Conservation (phyloP, 192 early-diverging fungal species). For the Coemansia sp. region DNA sequence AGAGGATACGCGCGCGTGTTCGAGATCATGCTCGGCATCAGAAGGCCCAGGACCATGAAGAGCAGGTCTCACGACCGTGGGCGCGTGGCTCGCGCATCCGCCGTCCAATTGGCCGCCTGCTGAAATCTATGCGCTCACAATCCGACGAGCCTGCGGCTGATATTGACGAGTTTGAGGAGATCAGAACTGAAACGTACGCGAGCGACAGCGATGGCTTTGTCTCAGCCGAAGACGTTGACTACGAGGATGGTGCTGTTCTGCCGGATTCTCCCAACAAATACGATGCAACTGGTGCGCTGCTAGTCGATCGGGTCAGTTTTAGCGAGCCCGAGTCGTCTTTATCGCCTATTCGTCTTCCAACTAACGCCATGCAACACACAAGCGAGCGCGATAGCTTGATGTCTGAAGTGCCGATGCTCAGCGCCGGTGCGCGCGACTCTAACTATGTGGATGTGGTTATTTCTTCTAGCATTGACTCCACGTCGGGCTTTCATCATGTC, state of each 20-base stretch:
- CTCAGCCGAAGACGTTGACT: slow-evolving; percentile 44
- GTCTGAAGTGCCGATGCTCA: neutral
- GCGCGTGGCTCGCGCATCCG: slow-evolving; percentile 34
- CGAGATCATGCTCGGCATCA: slow-evolving; percentile 30
- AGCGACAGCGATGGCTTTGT: slow-evolving; percentile 55
- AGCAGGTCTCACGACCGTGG: slow-evolving; percentile 21
- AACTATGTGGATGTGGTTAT: slow-evolving; percentile 46
- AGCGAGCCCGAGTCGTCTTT: neutral
- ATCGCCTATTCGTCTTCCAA: slow-evolving; percentile 29
- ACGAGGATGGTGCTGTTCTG: slow-evolving; percentile 2
- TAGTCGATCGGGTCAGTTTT: slow-evolving; percentile 9
- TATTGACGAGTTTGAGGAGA: slow-evolving; percentile 32
- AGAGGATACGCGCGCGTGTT: slow-evolving; percentile 37
- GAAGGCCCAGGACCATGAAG: slow-evolving; percentile 19
- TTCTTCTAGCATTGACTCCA: slow-evolving; percentile 47
- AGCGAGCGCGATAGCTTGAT: neutral
- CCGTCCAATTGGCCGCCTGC: slow-evolving; percentile 42
- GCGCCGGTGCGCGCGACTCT: slow-evolving; percentile 2
- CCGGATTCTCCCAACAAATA: neutral
- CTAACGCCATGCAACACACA: slow-evolving; percentile 22
- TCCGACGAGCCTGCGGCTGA: slow-evolving; percentile 10
- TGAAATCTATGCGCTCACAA: slow-evolving; percentile 28
- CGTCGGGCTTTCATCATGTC: slow-evolving; percentile 49
- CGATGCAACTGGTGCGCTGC: slow-evolving; percentile 3
- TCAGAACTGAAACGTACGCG: slow-evolving; percentile 23